Conservation (phyloP, 2,329 filamentous ascomycete species). For the Exophiala xenobiotica region DNA sequence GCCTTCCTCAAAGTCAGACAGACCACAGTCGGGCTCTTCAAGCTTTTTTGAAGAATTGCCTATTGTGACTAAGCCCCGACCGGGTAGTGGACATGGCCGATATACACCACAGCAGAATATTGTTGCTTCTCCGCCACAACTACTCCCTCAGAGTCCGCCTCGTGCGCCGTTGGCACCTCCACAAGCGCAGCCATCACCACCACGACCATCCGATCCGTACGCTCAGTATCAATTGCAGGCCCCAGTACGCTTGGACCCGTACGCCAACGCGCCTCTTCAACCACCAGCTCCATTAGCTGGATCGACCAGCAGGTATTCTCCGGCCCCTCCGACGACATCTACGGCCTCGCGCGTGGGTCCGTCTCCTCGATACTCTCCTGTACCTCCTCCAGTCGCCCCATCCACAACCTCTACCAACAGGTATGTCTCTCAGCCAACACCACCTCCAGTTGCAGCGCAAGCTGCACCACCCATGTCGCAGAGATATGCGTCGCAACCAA, state of each 20-base stretch:
- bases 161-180: constrained; percentile 27
- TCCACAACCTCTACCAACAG: constrained; percentile 17
- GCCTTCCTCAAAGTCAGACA: constrained; percentile 11
- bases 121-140: constrained; percentile 24
- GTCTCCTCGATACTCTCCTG: constrained; percentile 47
- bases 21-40: constrained; percentile 28
- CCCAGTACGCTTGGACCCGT: constrained; percentile 37
- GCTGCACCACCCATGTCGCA: constrained; percentile 33
- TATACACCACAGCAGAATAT: constrained; percentile 40
- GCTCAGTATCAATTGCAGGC: constrained; percentile 35
- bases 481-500: constrained; percentile 43
- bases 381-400: constrained; percentile 37
- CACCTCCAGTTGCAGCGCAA: constrained; percentile 26
- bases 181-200: constrained; percentile 34
- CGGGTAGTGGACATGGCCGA: constrained; percentile 44
- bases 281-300: constrained; percentile 39
- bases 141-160: constrained; percentile 29
- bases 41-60: constrained; percentile 80
- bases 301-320: constrained; percentile 44
- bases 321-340: constrained; percentile 42
- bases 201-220: constrained; percentile 30
- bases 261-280: constrained; percentile 30
- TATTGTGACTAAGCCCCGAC: constrained; percentile 60
- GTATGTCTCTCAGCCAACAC: constrained; percentile 30
- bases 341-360: constrained; percentile 37